Evolutionary conservation across 257 asterid species (phyloP), one percentile per base, ranked within the genome.

Genomic region (Paraleonurus japonicus): DNA sequence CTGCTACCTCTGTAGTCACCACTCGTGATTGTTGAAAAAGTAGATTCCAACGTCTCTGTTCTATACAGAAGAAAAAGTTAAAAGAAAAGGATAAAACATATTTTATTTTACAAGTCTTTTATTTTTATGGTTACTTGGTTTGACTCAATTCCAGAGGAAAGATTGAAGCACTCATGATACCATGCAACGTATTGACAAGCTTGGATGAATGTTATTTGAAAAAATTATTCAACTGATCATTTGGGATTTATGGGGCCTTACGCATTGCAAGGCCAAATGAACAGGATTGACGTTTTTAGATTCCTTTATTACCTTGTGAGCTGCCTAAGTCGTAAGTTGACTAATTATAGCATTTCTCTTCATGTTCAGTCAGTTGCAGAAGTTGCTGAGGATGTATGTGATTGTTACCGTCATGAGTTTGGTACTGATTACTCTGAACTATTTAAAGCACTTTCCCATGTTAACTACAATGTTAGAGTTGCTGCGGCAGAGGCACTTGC

Each of bases 401-500:
- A 90, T 75, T 78, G 88, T 77, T 91, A 91, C 69, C 95, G 96
- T 57, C 67, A 86, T 76, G 93, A 94, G 65, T 89, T 94, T 73
- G 96, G 98, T 62, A 79, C 96, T 11, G 96, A 94, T 81, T 94
- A 89, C 81, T 88, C 98, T 75, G 96, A 85, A 65, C 92, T 94
- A 47, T 86, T 89, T 70, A 76, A 75, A 75, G 96, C 95, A 66
- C 96, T 94, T 78, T 89, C 98, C 58, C 95, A 91, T 81, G 84
- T 81, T 76, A 88, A 91, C 81, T 88, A 86, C 76, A 87, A 85
- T 79, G 96, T 94, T 62, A 84, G 99, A 73, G 92, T 88, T 48
- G 96, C 99, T 78, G 96, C 98, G 11, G 92, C 98, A 13, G 99
- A 94, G 80, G 99, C 96, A 69, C 89, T 94, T 77, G 97, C 96